Conservation (phyloP, 1,284 basidiomycete species). For the Sphagnurus paluster region DNA sequence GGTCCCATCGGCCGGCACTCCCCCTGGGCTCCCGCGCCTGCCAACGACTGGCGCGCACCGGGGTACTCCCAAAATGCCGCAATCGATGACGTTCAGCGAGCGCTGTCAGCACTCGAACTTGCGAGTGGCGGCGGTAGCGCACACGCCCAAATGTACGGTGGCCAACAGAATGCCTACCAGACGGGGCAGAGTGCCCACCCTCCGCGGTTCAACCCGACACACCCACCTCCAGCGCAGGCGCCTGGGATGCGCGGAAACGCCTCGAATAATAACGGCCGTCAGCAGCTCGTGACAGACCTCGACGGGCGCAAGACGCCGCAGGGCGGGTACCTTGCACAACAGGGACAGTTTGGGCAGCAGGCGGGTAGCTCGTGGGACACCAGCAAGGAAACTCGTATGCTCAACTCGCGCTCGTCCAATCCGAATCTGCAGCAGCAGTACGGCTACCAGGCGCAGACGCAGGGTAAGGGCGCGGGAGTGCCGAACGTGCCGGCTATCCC, state of each 20-base stretch:
- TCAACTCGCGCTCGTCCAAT: conserved; percentile 61
- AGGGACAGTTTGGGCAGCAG: conserved; percentile 41
- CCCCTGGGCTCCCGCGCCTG: conserved; percentile 65
- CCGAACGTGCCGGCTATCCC: conserved; percentile 73
- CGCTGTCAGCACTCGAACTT: conserved; percentile 67
- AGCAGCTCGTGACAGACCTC: conserved; percentile 60
- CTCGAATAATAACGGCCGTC: conserved; percentile 41
- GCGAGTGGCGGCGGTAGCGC: conserved; percentile 31
- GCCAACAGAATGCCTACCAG: conserved; percentile 28
- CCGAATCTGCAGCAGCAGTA: conserved; percentile 69
- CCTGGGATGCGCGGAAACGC: conserved; percentile 38
- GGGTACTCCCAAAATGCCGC: conserved; percentile 32
- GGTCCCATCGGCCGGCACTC: conserved; percentile 64
- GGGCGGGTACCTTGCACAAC: conserved; percentile 22
- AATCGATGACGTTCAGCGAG: conserved; percentile 76
- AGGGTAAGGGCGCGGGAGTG: conserved; percentile 38
- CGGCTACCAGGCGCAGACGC: conserved; percentile 50
- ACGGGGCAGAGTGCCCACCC: conserved; percentile 58
- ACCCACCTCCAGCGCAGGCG: conserved; percentile 46
- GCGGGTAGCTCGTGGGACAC: conserved; percentile 55
- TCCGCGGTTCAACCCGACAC: conserved; percentile 63
- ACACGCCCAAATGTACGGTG: conserved; percentile 23
- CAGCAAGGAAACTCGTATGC: conserved; percentile 58
- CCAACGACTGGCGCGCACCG: conserved; percentile 60
- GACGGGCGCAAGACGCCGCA: conserved; percentile 60